Base-by-base conservation (phyloP, 768 basidiomycete genomes). In the Mycena filopes region DNA sequence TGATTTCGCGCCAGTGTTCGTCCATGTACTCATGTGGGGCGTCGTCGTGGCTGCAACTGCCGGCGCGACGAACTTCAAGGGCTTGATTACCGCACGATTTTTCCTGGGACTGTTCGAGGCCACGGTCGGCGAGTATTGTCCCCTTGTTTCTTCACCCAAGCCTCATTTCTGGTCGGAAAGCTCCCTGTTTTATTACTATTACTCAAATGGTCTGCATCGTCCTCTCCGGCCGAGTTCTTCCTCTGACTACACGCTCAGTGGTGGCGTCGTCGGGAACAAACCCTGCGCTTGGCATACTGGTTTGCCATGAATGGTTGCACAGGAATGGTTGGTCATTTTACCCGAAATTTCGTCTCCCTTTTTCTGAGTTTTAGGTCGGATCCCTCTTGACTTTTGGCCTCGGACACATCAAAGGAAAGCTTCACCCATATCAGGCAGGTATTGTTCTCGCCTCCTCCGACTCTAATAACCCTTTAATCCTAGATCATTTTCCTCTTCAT, bases 181-280 rank as follows among this genome's bases (percentile, higher is more conserved):
- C 83, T 33, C 84, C 83, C 7, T 80, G 79, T 51, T 85, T 85
- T 73, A 82, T 86, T 55, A 79, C 82, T 2, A 79, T 85, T 55
- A 84, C 82, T 25, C 80, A 81, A 58, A 82, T 82, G 81, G 76
- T 72, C 21, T 3, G 59, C 50, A 13, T 46, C 15, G 23, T n/a
- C 15, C 50, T 4, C n/a, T 49, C n/a, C 33, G 5, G 18, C 23
- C n/a, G 2, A 7, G 8, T n/a, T 55, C 23, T 28, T 64, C 31
- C 23, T 31, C 28, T 38, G 18, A 12, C 13, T 36, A 10, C 20
- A 33, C 23, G 57, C 15, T 23, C 46, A 75, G 75, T 85, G 83
- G 83, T 84, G 83, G 83, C 77, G 82, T 16, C 73, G 82, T n/a
- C 77, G 82, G 15, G 83, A 84, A 65, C 82, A 83, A 68, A 81